Percentiles rank a stretch among this genome's conserved stretches.
Conservation (phyloP, 2,329 filamentous ascomycete species). For the Ophiostoma fasciatum region DNA sequence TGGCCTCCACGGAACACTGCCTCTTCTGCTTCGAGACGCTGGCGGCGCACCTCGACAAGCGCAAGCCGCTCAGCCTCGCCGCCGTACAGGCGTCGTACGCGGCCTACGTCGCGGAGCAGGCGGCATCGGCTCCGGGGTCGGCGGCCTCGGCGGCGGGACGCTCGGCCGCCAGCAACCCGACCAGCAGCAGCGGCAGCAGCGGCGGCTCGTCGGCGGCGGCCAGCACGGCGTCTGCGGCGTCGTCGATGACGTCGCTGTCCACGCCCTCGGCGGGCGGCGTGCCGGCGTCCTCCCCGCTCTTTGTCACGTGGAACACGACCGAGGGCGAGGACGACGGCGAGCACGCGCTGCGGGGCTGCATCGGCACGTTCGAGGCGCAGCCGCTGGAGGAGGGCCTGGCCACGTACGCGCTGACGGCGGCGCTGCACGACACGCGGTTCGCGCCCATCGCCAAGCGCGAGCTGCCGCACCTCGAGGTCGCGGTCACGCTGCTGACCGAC, state of each 20-base stretch:
- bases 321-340: slow-evolving; percentile 35
- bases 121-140: too few relatives aligned
- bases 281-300: slow-evolving; percentile 55
- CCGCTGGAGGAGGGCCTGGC: slow-evolving; percentile 58
- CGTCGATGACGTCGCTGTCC: neutral
- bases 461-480: slow-evolving; percentile 43
- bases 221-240: neutral
- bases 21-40: slow-evolving; percentile 88
- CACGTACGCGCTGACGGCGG: slow-evolving; percentile 71
- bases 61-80: slow-evolving; percentile 49
- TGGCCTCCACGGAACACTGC: slow-evolving; percentile 80
- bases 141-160: slow-evolving; percentile 8
- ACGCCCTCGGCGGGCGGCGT: too few relatives aligned
- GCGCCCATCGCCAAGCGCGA: slow-evolving; percentile 36
- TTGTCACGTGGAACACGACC: slow-evolving; percentile 86
- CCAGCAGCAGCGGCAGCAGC: slow-evolving; percentile 17
- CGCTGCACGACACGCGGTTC: slow-evolving; percentile 49
- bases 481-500: slow-evolving; percentile 70
- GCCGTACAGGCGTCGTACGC: slow-evolving; percentile 54
- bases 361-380: slow-evolving; percentile 79
- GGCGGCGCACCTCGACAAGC: slow-evolving; percentile 56
- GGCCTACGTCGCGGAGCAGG: slow-evolving; percentile 21
- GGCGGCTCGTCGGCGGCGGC: neutral
- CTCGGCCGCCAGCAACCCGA: slow-evolving; percentile 12
- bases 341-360: slow-evolving; percentile 74